phyloP scores from a whole-genome alignment of 768 basidiomycete genomes.

The Xerocomus potaroensis region DNA sequence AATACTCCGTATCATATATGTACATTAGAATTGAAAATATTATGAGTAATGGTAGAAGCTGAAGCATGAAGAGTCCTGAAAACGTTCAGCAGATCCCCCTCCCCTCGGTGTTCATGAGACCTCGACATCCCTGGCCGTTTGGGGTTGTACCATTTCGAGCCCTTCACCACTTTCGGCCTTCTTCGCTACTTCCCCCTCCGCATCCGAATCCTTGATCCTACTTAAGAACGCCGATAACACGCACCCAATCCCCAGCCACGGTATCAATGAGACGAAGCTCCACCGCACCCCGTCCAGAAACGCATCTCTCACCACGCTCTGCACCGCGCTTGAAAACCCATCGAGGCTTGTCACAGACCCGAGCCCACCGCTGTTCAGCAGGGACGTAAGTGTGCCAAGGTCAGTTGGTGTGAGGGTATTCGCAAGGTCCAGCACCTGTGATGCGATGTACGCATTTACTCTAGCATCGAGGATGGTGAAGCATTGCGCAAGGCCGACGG shows the following conservation, averaged over 20 bases:
- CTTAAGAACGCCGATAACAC: conserved; percentile 37
- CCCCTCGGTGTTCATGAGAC: no score
- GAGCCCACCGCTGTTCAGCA: conserved; percentile 26
- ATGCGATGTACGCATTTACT: conserved; percentile 33
- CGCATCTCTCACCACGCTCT: conserved; percentile 35
- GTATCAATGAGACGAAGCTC: conserved; percentile 46
- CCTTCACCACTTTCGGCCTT: background rate
- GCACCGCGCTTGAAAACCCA: conserved; percentile 34
- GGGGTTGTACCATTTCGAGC: background rate
- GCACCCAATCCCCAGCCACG: conserved; percentile 39
- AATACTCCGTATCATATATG: no score
- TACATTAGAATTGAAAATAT: no score
- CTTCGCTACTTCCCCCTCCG: background rate
- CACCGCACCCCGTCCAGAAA: conserved; percentile 40
- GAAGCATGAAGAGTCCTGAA: no score
- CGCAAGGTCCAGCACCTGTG: conserved; percentile 17
- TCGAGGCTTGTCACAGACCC: conserved; percentile 35
- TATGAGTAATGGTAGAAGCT: no score
- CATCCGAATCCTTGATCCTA: conserved; percentile 31
- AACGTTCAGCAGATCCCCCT: no score
- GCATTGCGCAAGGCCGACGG: conserved; percentile 51
- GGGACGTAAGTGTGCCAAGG: conserved; percentile 19
- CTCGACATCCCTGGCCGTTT: background rate
- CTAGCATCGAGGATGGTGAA: conserved; percentile 44
- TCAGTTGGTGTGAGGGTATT: conserved; percentile 30